Evolutionary conservation across 768 basidiomycete species (phyloP).

Genomic region (Rhizopogon roseolus): DNA sequence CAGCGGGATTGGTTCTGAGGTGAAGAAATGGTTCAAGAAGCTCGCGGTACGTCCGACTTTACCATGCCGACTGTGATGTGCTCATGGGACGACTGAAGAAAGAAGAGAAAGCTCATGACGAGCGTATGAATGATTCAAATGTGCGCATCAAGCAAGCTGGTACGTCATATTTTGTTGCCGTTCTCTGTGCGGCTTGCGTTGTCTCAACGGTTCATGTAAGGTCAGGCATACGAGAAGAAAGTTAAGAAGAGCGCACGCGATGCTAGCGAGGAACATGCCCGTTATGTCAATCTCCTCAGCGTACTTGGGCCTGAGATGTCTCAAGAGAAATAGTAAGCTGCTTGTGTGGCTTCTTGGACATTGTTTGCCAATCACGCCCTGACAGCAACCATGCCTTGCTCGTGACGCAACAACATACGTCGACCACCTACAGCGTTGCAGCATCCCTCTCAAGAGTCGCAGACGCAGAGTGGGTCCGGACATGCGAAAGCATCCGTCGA

Average conservation of each 20-base stretch:
- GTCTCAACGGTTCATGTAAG: conserved; percentile 28
- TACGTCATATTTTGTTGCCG: conserved; percentile 15
- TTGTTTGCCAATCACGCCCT: not conserved
- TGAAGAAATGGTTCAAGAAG: conserved; percentile 87
- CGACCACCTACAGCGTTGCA: conserved; percentile 57
- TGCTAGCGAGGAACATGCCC: conserved; percentile 67
- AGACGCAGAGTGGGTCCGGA: conserved; percentile 71
- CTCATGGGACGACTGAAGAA: conserved; percentile 41
- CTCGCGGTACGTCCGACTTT: conserved; percentile 48
- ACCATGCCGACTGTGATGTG: not conserved
- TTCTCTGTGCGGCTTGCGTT: not conserved
- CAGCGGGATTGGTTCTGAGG: conserved; percentile 55
- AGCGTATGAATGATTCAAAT: conserved; percentile 60
- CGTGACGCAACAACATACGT: conserved; percentile 57
- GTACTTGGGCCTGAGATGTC: conserved; percentile 73
- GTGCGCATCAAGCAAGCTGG: conserved; percentile 76
- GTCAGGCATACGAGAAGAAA: conserved; percentile 75
- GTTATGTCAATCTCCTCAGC: conserved; percentile 71
- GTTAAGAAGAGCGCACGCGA: conserved; percentile 68
- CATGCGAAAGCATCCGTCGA: conserved; percentile 68
- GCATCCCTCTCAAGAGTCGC: conserved; percentile 66
- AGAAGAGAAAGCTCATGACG: conserved; percentile 77
- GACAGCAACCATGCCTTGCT: conserved; percentile 60
- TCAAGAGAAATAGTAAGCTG: conserved; percentile 70
- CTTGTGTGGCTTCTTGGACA: not conserved